phyloP scores from a whole-genome alignment of 139 green algal species.

The Micractinium sp. region DNA sequence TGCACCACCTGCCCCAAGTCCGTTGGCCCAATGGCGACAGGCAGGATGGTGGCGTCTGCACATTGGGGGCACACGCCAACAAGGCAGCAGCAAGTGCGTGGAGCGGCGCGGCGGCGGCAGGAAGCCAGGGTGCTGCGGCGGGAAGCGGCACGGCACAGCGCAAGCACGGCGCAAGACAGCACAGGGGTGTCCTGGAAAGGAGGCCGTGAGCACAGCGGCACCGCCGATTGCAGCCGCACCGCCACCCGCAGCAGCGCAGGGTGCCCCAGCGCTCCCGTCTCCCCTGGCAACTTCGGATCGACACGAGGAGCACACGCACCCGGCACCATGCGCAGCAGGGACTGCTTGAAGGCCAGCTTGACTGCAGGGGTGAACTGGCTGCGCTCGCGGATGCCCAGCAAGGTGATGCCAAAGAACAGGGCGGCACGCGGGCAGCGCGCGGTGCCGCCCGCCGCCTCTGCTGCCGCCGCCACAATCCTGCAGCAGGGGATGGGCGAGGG shows the following conservation, averaged over 20 bases:
- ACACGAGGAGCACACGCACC: not conserved
- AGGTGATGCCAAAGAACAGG: constrained; percentile 14
- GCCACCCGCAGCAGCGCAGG: too few relatives aligned
- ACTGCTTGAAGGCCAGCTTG: constrained; percentile 24
- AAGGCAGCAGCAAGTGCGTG: not conserved
- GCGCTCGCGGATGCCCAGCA: not conserved
- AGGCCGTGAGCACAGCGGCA: too few relatives aligned
- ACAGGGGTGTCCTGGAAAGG: too few relatives aligned
- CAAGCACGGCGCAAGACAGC: not conserved
- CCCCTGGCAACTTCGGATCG: too few relatives aligned
- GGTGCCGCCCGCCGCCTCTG: not conserved
- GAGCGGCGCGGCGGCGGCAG: too few relatives aligned
- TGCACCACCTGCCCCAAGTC: constrained; percentile 11
- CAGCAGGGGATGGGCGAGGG: not conserved
- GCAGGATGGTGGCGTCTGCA: constrained; percentile 15
- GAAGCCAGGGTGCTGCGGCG: too few relatives aligned
- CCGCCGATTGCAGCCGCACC: too few relatives aligned
- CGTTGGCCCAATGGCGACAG: not conserved
- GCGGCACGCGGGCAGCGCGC: not conserved
- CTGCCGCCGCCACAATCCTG: not conserved
- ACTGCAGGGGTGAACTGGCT: not conserved
- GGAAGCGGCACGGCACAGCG: too few relatives aligned
- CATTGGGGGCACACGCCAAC: too few relatives aligned
- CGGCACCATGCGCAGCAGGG: not conserved
- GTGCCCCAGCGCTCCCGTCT: too few relatives aligned